These are phyloP conservation scores for Phyllosticta citrichinensis DNA, from an alignment of 2,329 filamentous ascomycete species.

Conservation along the genomic window DNA sequence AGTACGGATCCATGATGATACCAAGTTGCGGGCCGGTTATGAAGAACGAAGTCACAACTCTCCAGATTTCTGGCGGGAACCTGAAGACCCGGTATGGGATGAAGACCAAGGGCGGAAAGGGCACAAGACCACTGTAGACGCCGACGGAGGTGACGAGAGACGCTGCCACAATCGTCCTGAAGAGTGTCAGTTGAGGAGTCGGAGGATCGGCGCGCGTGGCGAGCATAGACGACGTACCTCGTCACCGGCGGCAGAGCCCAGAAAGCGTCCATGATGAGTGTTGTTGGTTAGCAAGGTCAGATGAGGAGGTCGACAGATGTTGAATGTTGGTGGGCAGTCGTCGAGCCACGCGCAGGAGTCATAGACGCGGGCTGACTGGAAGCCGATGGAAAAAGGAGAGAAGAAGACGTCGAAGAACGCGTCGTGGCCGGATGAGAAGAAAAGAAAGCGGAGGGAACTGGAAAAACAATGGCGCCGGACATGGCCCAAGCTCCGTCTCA, in stretches of 20 bases:
- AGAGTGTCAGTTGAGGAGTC: slow-evolving; percentile 2
- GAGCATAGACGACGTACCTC: slow-evolving; percentile 42
- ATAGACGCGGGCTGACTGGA: slow-evolving; percentile 9
- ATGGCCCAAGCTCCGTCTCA: not conserved
- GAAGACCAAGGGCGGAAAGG: slow-evolving; percentile 45
- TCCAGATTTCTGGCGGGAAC: slow-evolving; percentile 51
- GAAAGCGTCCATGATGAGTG: slow-evolving; percentile 47
- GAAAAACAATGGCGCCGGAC: slow-evolving; percentile 4
- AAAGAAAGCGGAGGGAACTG: slow-evolving; percentile 1
- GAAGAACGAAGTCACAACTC: slow-evolving; percentile 48
- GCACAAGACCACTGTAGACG: slow-evolving; percentile 49
- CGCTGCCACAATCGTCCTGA: slow-evolving; percentile 57
- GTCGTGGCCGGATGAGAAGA: slow-evolving; percentile 3
- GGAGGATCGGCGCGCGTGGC: not conserved
- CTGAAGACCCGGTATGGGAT: slow-evolving; percentile 44
- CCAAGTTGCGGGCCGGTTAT: slow-evolving; percentile 45
- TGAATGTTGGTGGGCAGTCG: not conserved
- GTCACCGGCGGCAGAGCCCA: slow-evolving; percentile 57
- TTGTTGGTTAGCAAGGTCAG: slow-evolving; percentile 5
- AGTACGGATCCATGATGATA: slow-evolving; percentile 66
- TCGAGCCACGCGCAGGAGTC: slow-evolving; percentile 3
- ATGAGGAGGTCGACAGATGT: not conserved
- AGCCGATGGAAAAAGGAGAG: slow-evolving; percentile 1
- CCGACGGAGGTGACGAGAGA: slow-evolving; percentile 54
- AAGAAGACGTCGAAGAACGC: not conserved